These are phyloP conservation scores for Metschnikowia matae DNA, from an alignment of 805 yeast genomes.

Conservation along the genomic window DNA sequence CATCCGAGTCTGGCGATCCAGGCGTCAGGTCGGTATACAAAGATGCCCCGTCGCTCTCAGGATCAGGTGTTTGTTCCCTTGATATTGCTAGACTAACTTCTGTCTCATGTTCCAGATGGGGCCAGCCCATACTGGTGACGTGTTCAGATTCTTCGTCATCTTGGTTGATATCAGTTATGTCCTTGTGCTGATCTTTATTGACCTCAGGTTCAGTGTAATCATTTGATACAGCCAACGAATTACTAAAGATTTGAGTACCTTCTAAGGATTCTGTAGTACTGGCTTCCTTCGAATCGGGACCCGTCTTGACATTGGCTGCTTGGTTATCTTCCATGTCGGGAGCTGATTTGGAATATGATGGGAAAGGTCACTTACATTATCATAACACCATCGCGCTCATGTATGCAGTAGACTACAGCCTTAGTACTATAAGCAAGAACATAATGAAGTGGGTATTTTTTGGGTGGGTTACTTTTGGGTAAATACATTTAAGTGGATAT, in stretches of 20 bases:
- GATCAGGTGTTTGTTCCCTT: constrained; percentile 15
- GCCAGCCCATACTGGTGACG: neutral
- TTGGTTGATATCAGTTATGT: neutral
- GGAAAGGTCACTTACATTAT: neutral
- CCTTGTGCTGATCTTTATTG: neutral
- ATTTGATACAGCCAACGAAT: neutral
- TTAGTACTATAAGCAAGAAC: too few relatives aligned
- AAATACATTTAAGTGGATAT: too few relatives aligned
- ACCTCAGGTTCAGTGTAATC: neutral
- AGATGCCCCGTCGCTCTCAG: constrained; percentile 8
- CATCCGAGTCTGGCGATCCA: constrained; percentile 8
- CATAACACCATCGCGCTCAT: constrained; percentile 1
- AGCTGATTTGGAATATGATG: too few relatives aligned
- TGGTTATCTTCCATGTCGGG: neutral
- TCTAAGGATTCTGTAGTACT: neutral
- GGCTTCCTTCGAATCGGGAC: neutral
- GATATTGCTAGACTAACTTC: constrained; percentile 1
- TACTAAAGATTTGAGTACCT: neutral
- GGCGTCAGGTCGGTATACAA: constrained; percentile 11
- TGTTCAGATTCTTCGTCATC: neutral
- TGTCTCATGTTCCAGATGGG: neutral
- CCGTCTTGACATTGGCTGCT: neutral
- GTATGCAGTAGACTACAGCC: neutral
- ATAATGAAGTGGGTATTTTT: too few relatives aligned
- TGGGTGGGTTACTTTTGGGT: too few relatives aligned